Evolutionary conservation across 805 yeast genomes (phyloP), one percentile per base, ranked within the genome.

Genomic region (Candida dajiaensis): DNA sequence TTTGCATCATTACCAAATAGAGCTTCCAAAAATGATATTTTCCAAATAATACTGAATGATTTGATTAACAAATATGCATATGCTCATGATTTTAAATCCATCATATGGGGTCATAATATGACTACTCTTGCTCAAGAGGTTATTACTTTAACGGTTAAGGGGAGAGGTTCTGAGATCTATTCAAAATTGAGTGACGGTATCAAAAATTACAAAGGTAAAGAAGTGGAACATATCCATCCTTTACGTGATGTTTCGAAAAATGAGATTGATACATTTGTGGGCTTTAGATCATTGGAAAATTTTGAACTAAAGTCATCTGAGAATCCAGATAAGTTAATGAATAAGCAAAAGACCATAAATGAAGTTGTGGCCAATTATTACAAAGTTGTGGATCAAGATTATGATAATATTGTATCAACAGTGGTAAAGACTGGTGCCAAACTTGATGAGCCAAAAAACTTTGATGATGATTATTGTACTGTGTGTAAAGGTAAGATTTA

Each of bases 351-450:
- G 74, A 85, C 96, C 2, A 83, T 92, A 18, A 83, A 86, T 56
- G 95, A 88, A 58, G 72, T 92, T 42, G 81, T 89, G 1, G 70
- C 79, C 23, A 76, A 80, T 42, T 92, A 92, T 63, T 88, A 88
- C 55, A 73, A 70, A 26, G 72, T 73, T 29, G 78, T 90, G 21
- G 96, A 88, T 57, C 73, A 73, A 6, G 89, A 81, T 15, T 89
- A 89, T 59, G 89, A 96, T 0, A 87, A 92, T 47, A 86, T 92
- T 2, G 89, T 90, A 3, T 85, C 97, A 0, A 90, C 98, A 0
- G 97, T 92, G 19, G 89, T 89, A 13, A 83, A 87, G 53, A 89
- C 96, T 0, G 96, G 94, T 6, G 82, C 82, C 41, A 89, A 92
- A 61, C 66, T 90, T 40, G 74, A 73, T 2, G 71, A 71, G 8